Evolutionary conservation across 495 filamentous ascomycete genomes (phyloP), one percentile per base, ranked within the genome.

Genomic region (Bryoglossum gracile): DNA sequence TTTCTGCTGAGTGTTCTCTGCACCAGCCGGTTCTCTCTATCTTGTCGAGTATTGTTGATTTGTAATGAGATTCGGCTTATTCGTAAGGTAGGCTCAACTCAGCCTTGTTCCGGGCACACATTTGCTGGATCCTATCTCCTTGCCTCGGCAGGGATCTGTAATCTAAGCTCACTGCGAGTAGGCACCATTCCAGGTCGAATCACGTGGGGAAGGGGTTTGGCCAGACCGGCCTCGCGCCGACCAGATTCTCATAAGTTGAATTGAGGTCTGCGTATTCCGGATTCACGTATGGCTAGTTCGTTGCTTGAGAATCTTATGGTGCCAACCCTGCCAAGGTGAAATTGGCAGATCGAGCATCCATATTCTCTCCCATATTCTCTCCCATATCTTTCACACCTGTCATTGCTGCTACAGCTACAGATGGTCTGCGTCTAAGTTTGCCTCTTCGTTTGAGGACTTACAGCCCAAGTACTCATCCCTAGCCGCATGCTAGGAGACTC

Each of bases 171-270:
- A 33, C 70, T 53, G 39, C 68, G 63, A 1, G 67, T 65, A 3
- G 65, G 66, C 16, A 69, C 64, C 68, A 71, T 74, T 14, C 60
- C 65, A 36, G 70, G 59, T 19, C 73, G 63, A 43, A 74, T 65
- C 11, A 71, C 66, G 48, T 66, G 69, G 3, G 72, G 75, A 18
- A 77, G 47, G 3, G 73, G 71, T 50, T 70, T 71, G 3, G 71
- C 63, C 67, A 78, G 13, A 77, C 62, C 0, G 74, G 74, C 21
- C 53, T 35, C 21, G 33, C 28, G 22, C 51, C 51, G 8, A 34
- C 19, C 9, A 47, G 53, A 22, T 55, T 46, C 19, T 55, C 53
- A 17, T 54, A 55, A 2, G 53, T 47, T 3, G 53, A 47, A 23
- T 55, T 55, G 9, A 55, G 42, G 1, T 55, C 43, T 16, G 46